Conservation (phyloP, 179 eudicot genomes). For the Amaranthus tricolor region DNA sequence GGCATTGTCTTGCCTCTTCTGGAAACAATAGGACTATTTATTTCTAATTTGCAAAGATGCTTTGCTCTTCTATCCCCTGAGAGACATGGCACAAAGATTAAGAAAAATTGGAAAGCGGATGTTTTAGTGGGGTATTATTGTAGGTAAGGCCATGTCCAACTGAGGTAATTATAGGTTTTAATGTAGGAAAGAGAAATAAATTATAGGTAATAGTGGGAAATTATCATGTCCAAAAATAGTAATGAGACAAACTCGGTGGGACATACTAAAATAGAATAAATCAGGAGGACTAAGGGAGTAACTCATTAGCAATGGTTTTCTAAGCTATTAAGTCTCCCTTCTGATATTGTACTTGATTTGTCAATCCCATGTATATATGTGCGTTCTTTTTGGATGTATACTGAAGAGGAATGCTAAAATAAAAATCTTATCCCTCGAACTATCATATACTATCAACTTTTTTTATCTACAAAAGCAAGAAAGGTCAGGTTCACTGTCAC, state of each 20-base stretch:
- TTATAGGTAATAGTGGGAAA: too few relatives aligned
- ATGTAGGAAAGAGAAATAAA: too few relatives aligned
- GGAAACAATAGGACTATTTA: background rate
- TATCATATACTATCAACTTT: background rate
- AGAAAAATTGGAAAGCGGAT: too few relatives aligned
- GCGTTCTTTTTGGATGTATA: background rate
- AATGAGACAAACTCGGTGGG: too few relatives aligned
- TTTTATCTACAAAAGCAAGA: background rate
- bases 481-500: too few relatives aligned
- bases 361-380: background rate
- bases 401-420: background rate
- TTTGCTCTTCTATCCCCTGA: too few relatives aligned
- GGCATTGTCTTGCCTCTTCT: background rate
- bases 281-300: background rate
- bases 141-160: too few relatives aligned
- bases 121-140: too few relatives aligned
- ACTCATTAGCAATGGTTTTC: background rate
- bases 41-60: background rate
- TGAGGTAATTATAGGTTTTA: too few relatives aligned
- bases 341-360: background rate
- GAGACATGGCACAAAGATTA: too few relatives aligned
- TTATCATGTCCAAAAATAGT: too few relatives aligned
- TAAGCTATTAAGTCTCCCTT: background rate
- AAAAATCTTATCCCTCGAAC: background rate
- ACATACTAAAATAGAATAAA: too few relatives aligned